These are phyloP conservation scores for Geotrichum citri-aurantii DNA, from an alignment of 1,139 yeast species.

Conservation along the genomic window DNA sequence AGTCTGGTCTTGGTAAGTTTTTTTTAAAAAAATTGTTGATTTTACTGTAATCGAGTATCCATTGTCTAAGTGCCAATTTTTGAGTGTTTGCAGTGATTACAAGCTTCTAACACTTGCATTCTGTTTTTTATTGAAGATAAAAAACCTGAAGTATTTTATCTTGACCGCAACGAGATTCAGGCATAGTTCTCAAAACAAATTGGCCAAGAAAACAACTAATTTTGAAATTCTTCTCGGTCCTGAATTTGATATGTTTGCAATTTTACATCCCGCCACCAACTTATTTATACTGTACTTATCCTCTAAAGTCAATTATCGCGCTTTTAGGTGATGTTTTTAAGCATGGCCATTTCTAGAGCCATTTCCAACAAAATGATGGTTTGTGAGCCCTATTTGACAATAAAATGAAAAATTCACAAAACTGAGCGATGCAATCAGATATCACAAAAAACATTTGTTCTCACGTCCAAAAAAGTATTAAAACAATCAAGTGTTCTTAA, in stretches of 20 bases:
- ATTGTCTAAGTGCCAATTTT: conserved; percentile 74
- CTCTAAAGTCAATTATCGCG: conserved; percentile 72
- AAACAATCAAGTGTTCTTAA: neutral
- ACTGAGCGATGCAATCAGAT: neutral
- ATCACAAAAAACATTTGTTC: neutral
- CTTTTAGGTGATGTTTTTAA: conserved; percentile 93
- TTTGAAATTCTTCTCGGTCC: conserved; percentile 72
- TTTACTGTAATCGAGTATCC: conserved; percentile 50
- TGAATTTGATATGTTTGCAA: conserved; percentile 55
- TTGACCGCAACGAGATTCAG: conserved; percentile 78
- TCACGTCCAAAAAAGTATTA: neutral
- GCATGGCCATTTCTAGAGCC: conserved; percentile 88
- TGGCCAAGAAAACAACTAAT: conserved; percentile 80
- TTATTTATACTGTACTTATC: conserved; percentile 61
- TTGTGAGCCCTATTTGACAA: conserved; percentile 1
- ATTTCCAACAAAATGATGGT: conserved; percentile 76
- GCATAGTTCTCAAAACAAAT: conserved; percentile 39
- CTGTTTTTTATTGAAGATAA: conserved; percentile 62
- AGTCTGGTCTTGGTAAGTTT: conserved; percentile 71
- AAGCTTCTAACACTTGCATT: conserved; percentile 63
- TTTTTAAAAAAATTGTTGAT: conserved; percentile 66
- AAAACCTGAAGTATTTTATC: conserved; percentile 79
- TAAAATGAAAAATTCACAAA: neutral
- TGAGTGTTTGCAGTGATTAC: conserved; percentile 37
- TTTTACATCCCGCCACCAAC: conserved; percentile 27